Percentiles rank a stretch among this genome's conserved stretches.
These are phyloP conservation scores for Sporisorium iseilematis-ciliati DNA, from an alignment of 1,284 basidiomycete genomes.

Conservation along the genomic window DNA sequence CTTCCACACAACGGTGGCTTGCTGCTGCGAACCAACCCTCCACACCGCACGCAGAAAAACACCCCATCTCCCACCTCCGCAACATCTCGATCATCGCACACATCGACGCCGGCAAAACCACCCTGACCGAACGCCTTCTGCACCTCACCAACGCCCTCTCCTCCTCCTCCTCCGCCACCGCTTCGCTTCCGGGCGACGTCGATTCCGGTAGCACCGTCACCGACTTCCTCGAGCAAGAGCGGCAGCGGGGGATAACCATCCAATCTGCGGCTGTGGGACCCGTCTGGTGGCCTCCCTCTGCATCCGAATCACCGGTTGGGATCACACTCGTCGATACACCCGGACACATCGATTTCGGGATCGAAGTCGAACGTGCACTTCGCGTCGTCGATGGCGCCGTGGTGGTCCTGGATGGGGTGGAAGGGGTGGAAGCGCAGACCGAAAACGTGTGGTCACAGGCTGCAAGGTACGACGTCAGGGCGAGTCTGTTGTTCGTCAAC, in stretches of 20 bases:
- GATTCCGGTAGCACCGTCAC: slow-evolving; percentile 90
- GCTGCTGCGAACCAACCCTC: not conserved
- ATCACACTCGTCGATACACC: slow-evolving; percentile 91
- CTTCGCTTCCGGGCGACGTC: slow-evolving; percentile 77
- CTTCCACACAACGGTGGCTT: not conserved
- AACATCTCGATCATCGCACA: slow-evolving; percentile 58
- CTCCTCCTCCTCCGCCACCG: slow-evolving; percentile 70
- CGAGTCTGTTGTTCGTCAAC: slow-evolving; percentile 85
- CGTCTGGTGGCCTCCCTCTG: slow-evolving; percentile 77
- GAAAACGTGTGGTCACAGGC: slow-evolving; percentile 88
- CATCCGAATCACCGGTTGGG: slow-evolving; percentile 53
- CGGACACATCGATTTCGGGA: slow-evolving; percentile 91
- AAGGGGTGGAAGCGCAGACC: slow-evolving; percentile 90
- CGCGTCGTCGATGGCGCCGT: slow-evolving; percentile 89
- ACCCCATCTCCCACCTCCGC: slow-evolving; percentile 42
- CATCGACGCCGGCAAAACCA: slow-evolving; percentile 87
- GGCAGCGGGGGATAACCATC: slow-evolving; percentile 89
- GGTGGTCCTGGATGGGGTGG: slow-evolving; percentile 87
- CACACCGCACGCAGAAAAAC: slow-evolving; percentile 32
- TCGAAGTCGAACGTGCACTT: slow-evolving; percentile 92
- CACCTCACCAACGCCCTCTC: slow-evolving; percentile 79
- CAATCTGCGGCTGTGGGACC: slow-evolving; percentile 87
- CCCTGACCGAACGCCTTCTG: slow-evolving; percentile 87
- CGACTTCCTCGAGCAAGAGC: slow-evolving; percentile 88
- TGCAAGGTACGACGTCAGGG: slow-evolving; percentile 83